A percentile compares a stretch with the other conserved stretches of the same genome.
Conservation (phyloP, 2,329 filamentous ascomycete genomes). For the Pyricularia grisea region DNA sequence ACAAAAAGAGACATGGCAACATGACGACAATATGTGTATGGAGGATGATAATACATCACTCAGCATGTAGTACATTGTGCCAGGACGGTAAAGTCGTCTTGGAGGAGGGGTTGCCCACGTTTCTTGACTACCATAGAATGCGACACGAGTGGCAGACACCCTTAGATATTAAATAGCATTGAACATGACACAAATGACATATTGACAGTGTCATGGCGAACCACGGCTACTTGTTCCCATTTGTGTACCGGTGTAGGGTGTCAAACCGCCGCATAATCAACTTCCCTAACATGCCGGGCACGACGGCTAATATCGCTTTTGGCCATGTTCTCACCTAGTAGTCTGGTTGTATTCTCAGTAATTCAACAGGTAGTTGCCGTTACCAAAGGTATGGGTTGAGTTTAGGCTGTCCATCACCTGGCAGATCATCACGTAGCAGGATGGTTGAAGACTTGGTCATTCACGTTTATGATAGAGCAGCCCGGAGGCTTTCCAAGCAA, state of each 20-base stretch:
- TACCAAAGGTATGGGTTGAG: too few relatives aligned
- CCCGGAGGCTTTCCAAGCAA: background rate
- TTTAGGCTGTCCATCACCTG: background rate
- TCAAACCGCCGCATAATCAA: background rate
- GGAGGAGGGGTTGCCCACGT: background rate
- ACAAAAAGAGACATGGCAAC: background rate
- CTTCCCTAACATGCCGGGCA: background rate
- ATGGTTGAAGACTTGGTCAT: background rate
- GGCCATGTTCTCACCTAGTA: background rate
- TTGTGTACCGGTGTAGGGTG: background rate
- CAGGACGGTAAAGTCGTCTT: background rate
- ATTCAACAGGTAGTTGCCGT: background rate
- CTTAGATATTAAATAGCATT: background rate
- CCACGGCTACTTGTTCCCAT: background rate
- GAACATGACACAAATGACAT: background rate
- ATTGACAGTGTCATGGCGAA: background rate
- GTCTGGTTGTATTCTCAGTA: background rate
- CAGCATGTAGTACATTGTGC: background rate
- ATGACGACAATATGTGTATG: background rate
- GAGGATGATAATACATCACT: background rate
- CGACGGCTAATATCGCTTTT: background rate
- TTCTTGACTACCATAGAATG: background rate
- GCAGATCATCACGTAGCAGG: background rate
- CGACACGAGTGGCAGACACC: background rate
- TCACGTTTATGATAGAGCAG: background rate